Evolutionary conservation across 1,284 basidiomycete genomes (phyloP).

Genomic region (Fomitopsis schrenkii): DNA sequence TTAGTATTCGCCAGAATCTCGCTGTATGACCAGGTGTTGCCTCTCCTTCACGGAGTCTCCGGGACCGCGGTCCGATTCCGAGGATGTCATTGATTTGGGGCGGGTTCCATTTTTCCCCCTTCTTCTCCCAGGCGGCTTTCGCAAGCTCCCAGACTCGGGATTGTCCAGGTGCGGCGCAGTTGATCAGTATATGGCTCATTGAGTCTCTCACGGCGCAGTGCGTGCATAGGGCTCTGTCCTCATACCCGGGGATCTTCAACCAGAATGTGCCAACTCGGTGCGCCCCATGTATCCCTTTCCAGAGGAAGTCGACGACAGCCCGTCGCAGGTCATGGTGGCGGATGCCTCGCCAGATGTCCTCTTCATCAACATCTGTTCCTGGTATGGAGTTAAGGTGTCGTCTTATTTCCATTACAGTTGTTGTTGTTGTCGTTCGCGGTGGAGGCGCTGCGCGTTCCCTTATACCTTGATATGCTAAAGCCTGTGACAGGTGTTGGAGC

Average conservation of each 20-base stretch:
- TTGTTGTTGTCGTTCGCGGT: neutral
- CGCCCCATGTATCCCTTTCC: slow-evolving; percentile 26
- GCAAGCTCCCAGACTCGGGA: too few species aligned
- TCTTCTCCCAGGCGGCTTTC: too few species aligned
- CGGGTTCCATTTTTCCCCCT: too few species aligned
- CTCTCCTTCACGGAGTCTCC: too few species aligned
- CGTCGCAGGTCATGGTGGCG: slow-evolving; percentile 13
- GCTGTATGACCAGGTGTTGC: too few species aligned
- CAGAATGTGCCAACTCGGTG: slow-evolving; percentile 26
- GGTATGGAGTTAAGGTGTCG: neutral
- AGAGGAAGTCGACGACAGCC: slow-evolving; percentile 24
- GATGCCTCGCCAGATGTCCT: neutral
- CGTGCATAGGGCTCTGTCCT: slow-evolving; percentile 11
- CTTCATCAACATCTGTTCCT: neutral
- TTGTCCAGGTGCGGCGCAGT: too few species aligned
- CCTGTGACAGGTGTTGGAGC: slow-evolving; percentile 10
- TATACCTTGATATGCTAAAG: slow-evolving; percentile 11
- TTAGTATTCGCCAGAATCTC: too few species aligned
- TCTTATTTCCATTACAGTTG: too few species aligned
- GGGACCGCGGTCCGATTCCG: too few species aligned
- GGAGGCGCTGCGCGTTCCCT: neutral
- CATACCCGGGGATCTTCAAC: slow-evolving; percentile 18
- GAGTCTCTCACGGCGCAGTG: too few species aligned
- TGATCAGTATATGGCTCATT: too few species aligned
- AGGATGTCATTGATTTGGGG: too few species aligned